Evolutionary conservation across 768 basidiomycete species (phyloP).

Genomic region (Pleurotus citrinopileatus): DNA sequence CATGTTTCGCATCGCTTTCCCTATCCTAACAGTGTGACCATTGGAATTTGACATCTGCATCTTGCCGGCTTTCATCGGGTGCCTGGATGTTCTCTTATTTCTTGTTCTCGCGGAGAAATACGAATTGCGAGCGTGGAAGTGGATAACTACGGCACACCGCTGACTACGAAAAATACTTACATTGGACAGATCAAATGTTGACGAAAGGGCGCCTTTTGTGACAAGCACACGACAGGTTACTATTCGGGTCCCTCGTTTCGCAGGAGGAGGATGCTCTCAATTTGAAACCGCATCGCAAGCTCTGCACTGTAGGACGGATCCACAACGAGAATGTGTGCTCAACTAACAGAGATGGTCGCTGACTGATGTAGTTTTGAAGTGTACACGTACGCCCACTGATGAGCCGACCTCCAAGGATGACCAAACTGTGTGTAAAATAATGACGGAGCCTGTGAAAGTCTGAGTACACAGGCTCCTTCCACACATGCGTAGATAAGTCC

Average conservation of each 20-base stretch:
- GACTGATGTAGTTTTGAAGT: neutral
- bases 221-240: conserved; percentile 7
- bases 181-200: conserved; percentile 10
- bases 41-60: neutral
- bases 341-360: neutral
- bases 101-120: conserved; percentile 6
- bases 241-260: conserved; percentile 9
- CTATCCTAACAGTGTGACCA: neutral
- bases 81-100: conserved; percentile 5
- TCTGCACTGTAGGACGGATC: neutral
- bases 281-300: neutral
- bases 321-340: conserved; percentile 1
- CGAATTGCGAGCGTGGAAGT: conserved; percentile 4
- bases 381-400: too few species aligned
- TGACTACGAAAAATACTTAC: conserved; percentile 3
- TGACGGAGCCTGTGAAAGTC: conserved; percentile 13
- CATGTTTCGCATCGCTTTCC: too few species aligned
- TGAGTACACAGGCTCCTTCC: conserved; percentile 11
- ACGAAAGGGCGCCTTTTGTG: neutral
- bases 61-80: conserved; percentile 9
- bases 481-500: conserved; percentile 30
- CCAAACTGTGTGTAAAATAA: conserved; percentile 1
- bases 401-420: too few species aligned
- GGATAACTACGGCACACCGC: neutral
- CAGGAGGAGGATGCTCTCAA: neutral